Evolutionary conservation across 805 yeast species (phyloP), one percentile per base, ranked within the genome.

Genomic region (Wickerhamiella domercqiae): DNA sequence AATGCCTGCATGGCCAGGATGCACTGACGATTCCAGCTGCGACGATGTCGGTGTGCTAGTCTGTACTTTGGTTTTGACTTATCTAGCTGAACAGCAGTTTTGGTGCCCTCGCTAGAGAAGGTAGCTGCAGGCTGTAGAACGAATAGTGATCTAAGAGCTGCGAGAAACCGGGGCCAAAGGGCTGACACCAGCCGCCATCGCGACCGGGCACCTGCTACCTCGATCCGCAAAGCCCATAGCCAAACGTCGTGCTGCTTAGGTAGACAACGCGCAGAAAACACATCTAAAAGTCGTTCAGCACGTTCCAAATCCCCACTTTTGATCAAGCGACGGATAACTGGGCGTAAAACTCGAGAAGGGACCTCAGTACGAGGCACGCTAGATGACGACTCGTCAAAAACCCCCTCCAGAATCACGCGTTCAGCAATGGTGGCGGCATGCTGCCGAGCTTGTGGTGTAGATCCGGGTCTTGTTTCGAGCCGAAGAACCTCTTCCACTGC

Each of bases 351-450:
- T 4, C 38, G 36, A 4, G 48, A 43, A 1, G 59, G 55, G 2
- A 52, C 36, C 19, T 28, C 38, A n/a, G 47, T 46, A 6, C 59
- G 46, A 1, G 59, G 57, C 2, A 53, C 42, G 7, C 38, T 29
- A 0, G 40, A 22, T 0, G 56, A 43, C 5, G 38, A 34, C 13
- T 50, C 39, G 39, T 56, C 60, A 15, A 53, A 41, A 13, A 42
- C 34, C 3, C 47, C 49, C 13, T 42, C 43, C n/a, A 52, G 32
- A 9, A 50, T 34, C 6, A 20, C 30, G 19, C 33, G 13, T 7
- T 39, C 42, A 11, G 44, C 40, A 6, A 17, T 24, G n/a, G 33
- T 25, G 4, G 50, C 48, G 15, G 32, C 13, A 9, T 24, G 26
- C 6, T 22, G 14, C 9, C 34, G 30, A 7, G 40, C 26, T 25